phyloP scores from a whole-genome alignment of 257 asterid genomes.

The Gentiana dahurica region DNA sequence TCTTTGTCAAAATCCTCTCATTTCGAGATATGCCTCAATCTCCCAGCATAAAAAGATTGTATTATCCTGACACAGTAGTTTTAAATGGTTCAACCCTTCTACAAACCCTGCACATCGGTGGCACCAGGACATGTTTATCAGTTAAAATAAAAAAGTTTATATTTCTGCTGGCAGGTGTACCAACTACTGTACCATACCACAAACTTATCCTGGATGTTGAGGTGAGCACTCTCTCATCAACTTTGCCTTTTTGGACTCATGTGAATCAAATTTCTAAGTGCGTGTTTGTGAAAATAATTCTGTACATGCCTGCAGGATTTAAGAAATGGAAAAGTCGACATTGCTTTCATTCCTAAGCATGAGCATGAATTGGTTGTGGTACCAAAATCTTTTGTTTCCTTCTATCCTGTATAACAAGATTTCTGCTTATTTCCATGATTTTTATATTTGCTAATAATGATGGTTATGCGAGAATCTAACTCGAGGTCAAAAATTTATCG shows the following conservation, averaged over 20 bases:
- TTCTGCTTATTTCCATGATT: not conserved
- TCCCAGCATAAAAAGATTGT: too few species aligned
- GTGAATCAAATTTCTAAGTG: not conserved
- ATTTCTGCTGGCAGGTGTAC: conserved; percentile 55
- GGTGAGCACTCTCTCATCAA: conserved; percentile 7
- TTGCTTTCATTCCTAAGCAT: conserved; percentile 96
- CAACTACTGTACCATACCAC: conserved; percentile 95
- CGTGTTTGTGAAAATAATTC: not conserved
- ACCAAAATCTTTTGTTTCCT: conserved; percentile 23
- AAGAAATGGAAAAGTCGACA: conserved; percentile 82
- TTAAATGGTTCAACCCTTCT: too few species aligned
- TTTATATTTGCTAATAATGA: too few species aligned
- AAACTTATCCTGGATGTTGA: conserved; percentile 96
- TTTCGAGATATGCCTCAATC: too few species aligned
- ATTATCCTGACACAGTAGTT: too few species aligned
- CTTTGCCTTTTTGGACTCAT: not conserved
- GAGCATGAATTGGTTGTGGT: conserved; percentile 92
- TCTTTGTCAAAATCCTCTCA: too few species aligned
- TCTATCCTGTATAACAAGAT: not conserved
- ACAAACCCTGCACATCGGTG: too few species aligned
- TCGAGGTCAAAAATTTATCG: too few species aligned
- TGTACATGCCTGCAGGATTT: conserved; percentile 47
- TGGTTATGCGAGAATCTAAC: too few species aligned
- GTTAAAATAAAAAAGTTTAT: not conserved
- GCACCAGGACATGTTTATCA: too few species aligned